A percentile compares a stretch with the other conserved stretches of the same genome.
Evolutionary conservation across 2,329 filamentous ascomycete species (phyloP).

Genomic region (Stachybotrys chartarum): DNA sequence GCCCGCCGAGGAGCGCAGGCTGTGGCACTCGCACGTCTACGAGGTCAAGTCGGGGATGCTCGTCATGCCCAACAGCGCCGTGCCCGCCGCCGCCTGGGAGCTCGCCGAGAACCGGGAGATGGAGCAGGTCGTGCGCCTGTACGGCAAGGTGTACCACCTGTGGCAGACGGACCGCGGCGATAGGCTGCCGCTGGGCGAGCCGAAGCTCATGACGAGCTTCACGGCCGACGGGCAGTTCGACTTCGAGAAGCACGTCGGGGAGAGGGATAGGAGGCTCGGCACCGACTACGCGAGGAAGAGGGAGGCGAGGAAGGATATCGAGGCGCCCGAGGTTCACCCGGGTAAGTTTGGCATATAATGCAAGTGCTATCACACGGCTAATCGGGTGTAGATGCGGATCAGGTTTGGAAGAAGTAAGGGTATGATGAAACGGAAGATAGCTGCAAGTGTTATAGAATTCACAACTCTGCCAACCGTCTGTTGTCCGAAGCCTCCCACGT

Average conservation of each 20-base stretch:
- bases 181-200: slow-evolving; percentile 41
- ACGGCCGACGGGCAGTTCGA: slow-evolving; percentile 41
- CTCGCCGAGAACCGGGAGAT: slow-evolving; percentile 72
- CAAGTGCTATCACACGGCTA: background rate
- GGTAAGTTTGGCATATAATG: slow-evolving; percentile 15
- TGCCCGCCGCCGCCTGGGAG: slow-evolving; percentile 63
- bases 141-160: slow-evolving; percentile 79
- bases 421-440: background rate
- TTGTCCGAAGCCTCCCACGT: too few species aligned
- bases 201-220: slow-evolving; percentile 48
- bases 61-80: slow-evolving; percentile 60
- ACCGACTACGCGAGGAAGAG: slow-evolving; percentile 36
- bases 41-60: slow-evolving; percentile 75
- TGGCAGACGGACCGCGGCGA: slow-evolving; percentile 80
- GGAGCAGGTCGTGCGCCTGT: slow-evolving; percentile 65
- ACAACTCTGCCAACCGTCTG: too few species aligned
- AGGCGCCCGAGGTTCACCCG: slow-evolving; percentile 32
- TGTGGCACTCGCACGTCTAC: slow-evolving; percentile 74
- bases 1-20: slow-evolving; percentile 56
- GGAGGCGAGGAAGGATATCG: slow-evolving; percentile 33
- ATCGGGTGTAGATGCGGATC: slow-evolving; percentile 12
- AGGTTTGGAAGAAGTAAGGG: slow-evolving; percentile 10
- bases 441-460: too few species aligned
- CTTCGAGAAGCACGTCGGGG: slow-evolving; percentile 33
- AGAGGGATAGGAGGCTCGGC: slow-evolving; percentile 39